Evolutionary conservation across 73 alveolate genomes (phyloP), one percentile per base, ranked within the genome.

Genomic region (Paramecium sonneborni): DNA sequence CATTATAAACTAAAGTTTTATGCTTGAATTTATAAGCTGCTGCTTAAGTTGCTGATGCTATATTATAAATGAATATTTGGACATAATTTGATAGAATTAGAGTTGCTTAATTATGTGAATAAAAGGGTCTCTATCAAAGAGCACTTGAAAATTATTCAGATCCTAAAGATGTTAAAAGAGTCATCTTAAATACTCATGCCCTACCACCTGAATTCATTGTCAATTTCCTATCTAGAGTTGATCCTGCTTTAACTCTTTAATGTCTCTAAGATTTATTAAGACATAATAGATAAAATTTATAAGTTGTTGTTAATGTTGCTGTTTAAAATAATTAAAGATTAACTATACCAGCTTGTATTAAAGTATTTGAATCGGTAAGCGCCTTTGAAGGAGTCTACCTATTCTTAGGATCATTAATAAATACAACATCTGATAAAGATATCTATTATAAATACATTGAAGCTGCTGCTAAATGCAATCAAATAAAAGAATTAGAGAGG

Each of bases 371-470:
- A 93, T 87, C 97, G 26, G 97, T 95, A 72, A 98, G 97, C 58
- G 70, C 98, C 18, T 96, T 93, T 85, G 99, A 98, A 82, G 99
- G 99, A 21, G 95, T 98, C 82, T 96, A 95, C 94, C 94, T 92
- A 96, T 98, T 96, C 95, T 93, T 98, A 35, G 98, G 98, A 76
- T 95, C 97, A 74, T 95, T 98, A 18, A 96, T 98, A 26, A 97
- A 98, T 39, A 95, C 96, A 86, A 96, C 99, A 57, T 96, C 97
- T 74, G 99, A 99, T 82, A 98, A 98, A 12, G 99, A 99, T 68
- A 96, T 98, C 85, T 97, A 97, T 93, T 99, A 96, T 97, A 99
- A 99, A 93, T 99, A 99, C 92, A 99, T 99, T 74, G 99, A 98
- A 92, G 99, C 99, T 38, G 99, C 99, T 14, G 99, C 99, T 58